Percentiles rank a stretch among this genome's conserved stretches.
Evolutionary conservation across 768 basidiomycete genomes (phyloP).

Genomic region (Suillus lakei): DNA sequence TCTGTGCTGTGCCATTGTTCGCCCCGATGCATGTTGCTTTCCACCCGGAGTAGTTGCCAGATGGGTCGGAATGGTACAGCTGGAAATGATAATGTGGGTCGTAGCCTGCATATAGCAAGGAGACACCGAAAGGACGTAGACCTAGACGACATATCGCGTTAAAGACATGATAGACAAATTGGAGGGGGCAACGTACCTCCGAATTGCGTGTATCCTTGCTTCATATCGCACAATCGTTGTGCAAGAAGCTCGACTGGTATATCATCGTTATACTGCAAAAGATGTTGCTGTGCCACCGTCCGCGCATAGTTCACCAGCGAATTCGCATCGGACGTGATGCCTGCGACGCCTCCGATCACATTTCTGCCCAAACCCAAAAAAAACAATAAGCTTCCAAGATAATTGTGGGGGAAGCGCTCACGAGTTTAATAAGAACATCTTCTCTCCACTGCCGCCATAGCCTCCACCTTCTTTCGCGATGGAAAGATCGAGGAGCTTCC

Average conservation of each 20-base stretch:
- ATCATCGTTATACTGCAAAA: conserved; percentile 93
- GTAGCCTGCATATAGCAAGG: conserved; percentile 94
- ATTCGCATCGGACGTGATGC: conserved; percentile 96
- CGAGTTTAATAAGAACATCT: conserved; percentile 96
- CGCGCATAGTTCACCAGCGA: conserved; percentile 95
- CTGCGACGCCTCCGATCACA: conserved; percentile 94
- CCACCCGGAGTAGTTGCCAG: conserved; percentile 98
- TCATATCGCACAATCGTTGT: conserved; percentile 93
- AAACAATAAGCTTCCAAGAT: background rate
- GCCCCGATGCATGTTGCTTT: conserved; percentile 99
- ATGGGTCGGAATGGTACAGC: conserved; percentile 97
- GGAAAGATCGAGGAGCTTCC: conserved; percentile 93
- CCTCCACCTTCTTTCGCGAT: conserved; percentile 79
- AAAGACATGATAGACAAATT: background rate
- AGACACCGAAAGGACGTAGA: conserved; percentile 97
- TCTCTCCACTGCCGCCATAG: conserved; percentile 96
- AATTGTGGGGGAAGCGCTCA: conserved; percentile 40
- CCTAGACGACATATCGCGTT: conserved; percentile 44
- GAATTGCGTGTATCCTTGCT: conserved; percentile 98
- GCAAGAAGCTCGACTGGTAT: conserved; percentile 97
- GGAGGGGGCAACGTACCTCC: conserved; percentile 64
- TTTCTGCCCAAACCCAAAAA: conserved; percentile 58
- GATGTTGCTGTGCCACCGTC: conserved; percentile 86
- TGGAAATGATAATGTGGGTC: conserved; percentile 97
- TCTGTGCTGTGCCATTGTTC: conserved; percentile 95